Percentiles rank a stretch among this genome's conserved stretches.
phyloP scores from a whole-genome alignment of 768 basidiomycete genomes.

The Antrodiella citrinella region DNA sequence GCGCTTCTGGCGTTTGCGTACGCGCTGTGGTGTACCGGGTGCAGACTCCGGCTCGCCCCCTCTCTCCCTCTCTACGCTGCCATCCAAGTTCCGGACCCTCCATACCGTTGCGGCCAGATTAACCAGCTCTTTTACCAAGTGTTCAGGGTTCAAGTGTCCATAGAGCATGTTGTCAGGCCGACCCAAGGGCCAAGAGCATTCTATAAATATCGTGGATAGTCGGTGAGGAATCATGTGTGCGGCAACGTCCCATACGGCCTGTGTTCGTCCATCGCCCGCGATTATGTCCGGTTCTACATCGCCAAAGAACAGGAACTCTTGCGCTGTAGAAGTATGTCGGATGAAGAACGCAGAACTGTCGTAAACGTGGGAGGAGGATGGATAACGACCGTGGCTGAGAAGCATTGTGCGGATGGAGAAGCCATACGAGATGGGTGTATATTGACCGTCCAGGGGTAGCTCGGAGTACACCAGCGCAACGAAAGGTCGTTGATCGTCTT shows the following conservation, averaged over 20 bases:
- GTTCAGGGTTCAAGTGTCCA: constrained; percentile 82
- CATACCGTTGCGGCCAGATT: constrained; percentile 63
- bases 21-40: not conserved
- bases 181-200: constrained; percentile 83
- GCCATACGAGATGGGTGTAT: constrained; percentile 42
- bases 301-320: constrained; percentile 89
- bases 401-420: constrained; percentile 62
- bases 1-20: not conserved
- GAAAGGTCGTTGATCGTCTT: constrained; percentile 39
- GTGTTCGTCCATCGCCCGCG: constrained; percentile 50
- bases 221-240: constrained; percentile 62
- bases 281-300: constrained; percentile 86
- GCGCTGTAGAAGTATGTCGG: constrained; percentile 47
- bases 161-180: constrained; percentile 61
- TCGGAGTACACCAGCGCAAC: constrained; percentile 54
- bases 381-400: constrained; percentile 59
- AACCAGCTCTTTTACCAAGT: constrained; percentile 68
- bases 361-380: constrained; percentile 44
- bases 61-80: constrained; percentile 8
- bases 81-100: constrained; percentile 29
- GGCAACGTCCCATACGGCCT: constrained; percentile 73
- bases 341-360: constrained; percentile 83
- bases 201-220: constrained; percentile 82
- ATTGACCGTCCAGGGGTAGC: constrained; percentile 43
- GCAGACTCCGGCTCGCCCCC: not conserved